Conservation (phyloP, 2,329 filamentous ascomycete genomes). For the Scytalidium lignicola region DNA sequence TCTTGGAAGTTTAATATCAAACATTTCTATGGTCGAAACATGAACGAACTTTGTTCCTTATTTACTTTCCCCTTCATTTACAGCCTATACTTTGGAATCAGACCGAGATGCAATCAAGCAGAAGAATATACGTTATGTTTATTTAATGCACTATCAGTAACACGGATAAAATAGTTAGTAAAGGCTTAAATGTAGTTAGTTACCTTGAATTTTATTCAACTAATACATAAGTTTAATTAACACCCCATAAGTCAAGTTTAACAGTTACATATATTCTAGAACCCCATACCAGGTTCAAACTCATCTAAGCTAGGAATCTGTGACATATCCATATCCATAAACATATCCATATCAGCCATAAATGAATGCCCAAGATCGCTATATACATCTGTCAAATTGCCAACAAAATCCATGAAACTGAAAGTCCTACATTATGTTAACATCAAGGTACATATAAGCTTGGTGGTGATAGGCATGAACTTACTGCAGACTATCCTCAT, state of each 20-base stretch:
- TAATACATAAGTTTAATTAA: too few relatives aligned
- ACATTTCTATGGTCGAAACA: too few relatives aligned
- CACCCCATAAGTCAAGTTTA: background rate
- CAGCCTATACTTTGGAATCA: too few relatives aligned
- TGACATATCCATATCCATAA: slow-evolving; percentile 7
- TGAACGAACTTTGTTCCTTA: too few relatives aligned
- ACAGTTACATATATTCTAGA: background rate
- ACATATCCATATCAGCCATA: slow-evolving; percentile 13
- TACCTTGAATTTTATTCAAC: too few relatives aligned
- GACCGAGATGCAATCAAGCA: too few relatives aligned
- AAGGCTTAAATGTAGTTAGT: too few relatives aligned
- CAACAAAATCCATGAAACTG: slow-evolving; percentile 2
- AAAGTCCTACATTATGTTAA: background rate
- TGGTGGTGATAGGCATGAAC: slow-evolving; percentile 5
- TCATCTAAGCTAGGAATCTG: background rate
- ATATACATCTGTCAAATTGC: slow-evolving; percentile 4
- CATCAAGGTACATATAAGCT: background rate
- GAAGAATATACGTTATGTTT: too few relatives aligned
- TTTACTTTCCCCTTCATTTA: too few relatives aligned
- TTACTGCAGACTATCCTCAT: slow-evolving; percentile 1
- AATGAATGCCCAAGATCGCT: slow-evolving; percentile 10
- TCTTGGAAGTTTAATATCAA: too few relatives aligned
- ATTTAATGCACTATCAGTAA: too few relatives aligned
- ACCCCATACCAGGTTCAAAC: background rate
- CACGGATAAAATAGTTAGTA: too few relatives aligned